These are phyloP conservation scores for Metschnikowia borealis DNA, from an alignment of 805 yeast genomes.

Conservation along the genomic window DNA sequence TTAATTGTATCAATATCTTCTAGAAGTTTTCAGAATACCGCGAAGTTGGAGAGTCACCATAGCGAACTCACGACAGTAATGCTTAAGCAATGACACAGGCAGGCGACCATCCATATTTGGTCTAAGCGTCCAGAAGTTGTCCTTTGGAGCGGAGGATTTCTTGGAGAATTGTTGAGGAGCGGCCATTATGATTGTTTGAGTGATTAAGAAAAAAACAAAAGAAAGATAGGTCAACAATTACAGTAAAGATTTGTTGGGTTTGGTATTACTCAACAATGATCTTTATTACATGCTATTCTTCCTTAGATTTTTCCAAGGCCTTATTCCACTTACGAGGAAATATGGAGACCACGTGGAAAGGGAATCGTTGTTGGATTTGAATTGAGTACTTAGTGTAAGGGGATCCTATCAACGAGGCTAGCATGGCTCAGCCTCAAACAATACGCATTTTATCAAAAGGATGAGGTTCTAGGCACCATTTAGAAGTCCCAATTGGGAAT, in stretches of 20 bases:
- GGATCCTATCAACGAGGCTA: too few relatives aligned
- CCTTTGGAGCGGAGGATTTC: slow-evolving; percentile 8
- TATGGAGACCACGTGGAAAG: slow-evolving; percentile 65
- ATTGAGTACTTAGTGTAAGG: too few relatives aligned
- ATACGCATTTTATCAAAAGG: too few relatives aligned
- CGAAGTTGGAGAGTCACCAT: too few relatives aligned
- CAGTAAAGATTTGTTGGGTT: slow-evolving; percentile 14
- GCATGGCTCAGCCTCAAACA: too few relatives aligned
- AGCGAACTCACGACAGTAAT: too few relatives aligned
- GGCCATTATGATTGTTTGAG: slow-evolving; percentile 8
- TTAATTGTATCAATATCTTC: too few relatives aligned
- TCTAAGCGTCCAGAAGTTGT: slow-evolving; percentile 10
- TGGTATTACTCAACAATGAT: slow-evolving; percentile 32
- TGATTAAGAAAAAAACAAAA: background rate
- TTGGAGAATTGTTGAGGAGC: slow-evolving; percentile 8
- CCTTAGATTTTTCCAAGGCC: slow-evolving; percentile 55
- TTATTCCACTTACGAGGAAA: slow-evolving; percentile 52
- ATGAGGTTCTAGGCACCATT: too few relatives aligned
- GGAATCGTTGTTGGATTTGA: slow-evolving; percentile 47
- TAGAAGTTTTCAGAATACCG: background rate
- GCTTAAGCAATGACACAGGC: slow-evolving; percentile 11
- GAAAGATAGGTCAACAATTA: slow-evolving; percentile 17
- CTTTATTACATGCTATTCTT: slow-evolving; percentile 42
- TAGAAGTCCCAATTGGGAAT: too few relatives aligned
- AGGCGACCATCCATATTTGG: slow-evolving; percentile 10